These are phyloP conservation scores for Aspergillus biplanus DNA, from an alignment of 495 filamentous ascomycete genomes.

Conservation along the genomic window DNA sequence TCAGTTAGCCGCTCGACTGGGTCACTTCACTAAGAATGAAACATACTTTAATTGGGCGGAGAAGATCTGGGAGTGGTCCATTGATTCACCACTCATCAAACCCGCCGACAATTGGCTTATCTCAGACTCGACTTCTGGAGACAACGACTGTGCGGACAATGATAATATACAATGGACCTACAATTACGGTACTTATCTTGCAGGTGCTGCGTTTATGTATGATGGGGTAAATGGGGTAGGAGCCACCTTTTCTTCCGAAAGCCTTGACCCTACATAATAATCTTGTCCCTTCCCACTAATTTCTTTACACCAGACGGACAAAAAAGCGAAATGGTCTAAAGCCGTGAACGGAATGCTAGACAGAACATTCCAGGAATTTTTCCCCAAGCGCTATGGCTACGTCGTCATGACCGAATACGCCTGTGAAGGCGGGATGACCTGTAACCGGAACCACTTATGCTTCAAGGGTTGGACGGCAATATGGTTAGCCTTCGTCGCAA, in stretches of 20 bases:
- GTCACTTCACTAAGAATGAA: conserved; percentile 64
- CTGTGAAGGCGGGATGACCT: conserved; percentile 64
- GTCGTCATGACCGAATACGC: conserved; percentile 66
- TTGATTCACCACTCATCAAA: conserved; percentile 53
- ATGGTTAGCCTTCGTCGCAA: conserved; percentile 73
- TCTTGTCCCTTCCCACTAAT: conserved; percentile 27
- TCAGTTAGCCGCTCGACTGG: conserved; percentile 65
- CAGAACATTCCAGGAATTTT: conserved; percentile 56
- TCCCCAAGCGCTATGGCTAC: conserved; percentile 45
- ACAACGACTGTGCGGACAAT: conserved; percentile 55
- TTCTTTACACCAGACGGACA: conserved; percentile 45
- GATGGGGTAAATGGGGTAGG: conserved; percentile 48
- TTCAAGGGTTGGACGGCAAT: conserved; percentile 79
- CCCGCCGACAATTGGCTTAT: conserved; percentile 53
- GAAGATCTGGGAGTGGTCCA: conserved; percentile 65
- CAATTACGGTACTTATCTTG: conserved; percentile 67
- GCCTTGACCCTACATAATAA: conserved; percentile 19
- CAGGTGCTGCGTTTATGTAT: conserved; percentile 69
- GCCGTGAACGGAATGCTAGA: conserved; percentile 57
- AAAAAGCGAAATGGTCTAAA: conserved; percentile 50
- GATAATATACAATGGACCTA: conserved; percentile 68
- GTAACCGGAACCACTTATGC: conserved; percentile 69
- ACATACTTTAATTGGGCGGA: conserved; percentile 68
- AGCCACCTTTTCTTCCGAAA: background rate
- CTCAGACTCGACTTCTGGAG: conserved; percentile 55